A percentile compares a stretch with the other conserved stretches of the same genome.
phyloP scores from a whole-genome alignment of 257 asterid genomes.

The Euphrasia confusa region DNA sequence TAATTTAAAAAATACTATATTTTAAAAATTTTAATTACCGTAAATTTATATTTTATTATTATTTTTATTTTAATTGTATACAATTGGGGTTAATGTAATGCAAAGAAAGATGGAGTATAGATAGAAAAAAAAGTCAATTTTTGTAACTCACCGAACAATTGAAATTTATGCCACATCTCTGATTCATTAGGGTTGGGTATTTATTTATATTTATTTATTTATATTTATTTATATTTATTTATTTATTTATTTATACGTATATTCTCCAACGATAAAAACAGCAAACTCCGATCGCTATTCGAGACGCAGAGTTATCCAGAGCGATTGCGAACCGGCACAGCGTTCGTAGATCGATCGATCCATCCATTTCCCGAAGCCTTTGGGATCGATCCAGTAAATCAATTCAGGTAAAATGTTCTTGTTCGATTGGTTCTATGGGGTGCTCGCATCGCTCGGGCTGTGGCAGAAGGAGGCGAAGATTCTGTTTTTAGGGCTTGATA shows the following conservation, averaged over 20 bases:
- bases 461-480: slow-evolving; percentile 99
- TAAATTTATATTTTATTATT: too few species aligned
- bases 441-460: slow-evolving; percentile 81
- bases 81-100: too few species aligned
- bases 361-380: slow-evolving; percentile 2
- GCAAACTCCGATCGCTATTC: slow-evolving; percentile 26
- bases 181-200: slow-evolving; percentile 4
- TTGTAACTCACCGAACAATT: background rate
- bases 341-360: slow-evolving; percentile 29
- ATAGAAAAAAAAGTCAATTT: too few species aligned
- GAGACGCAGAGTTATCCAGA: slow-evolving; percentile 27
- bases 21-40: too few species aligned
- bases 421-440: slow-evolving; percentile 92
- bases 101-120: too few species aligned
- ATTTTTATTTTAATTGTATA: too few species aligned
- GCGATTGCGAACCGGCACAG: slow-evolving; percentile 27
- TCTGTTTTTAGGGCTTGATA: slow-evolving; percentile 87
- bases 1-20: too few species aligned
- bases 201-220: background rate
- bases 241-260: background rate
- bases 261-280: slow-evolving; percentile 10
- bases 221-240: background rate
- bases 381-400: background rate
- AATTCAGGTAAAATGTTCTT: slow-evolving; percentile 51
- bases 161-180: background rate